Evolutionary conservation across 2,329 filamentous ascomycete genomes (phyloP), one percentile per base, ranked within the genome.

Genomic region (Blastomyces silverae): DNA sequence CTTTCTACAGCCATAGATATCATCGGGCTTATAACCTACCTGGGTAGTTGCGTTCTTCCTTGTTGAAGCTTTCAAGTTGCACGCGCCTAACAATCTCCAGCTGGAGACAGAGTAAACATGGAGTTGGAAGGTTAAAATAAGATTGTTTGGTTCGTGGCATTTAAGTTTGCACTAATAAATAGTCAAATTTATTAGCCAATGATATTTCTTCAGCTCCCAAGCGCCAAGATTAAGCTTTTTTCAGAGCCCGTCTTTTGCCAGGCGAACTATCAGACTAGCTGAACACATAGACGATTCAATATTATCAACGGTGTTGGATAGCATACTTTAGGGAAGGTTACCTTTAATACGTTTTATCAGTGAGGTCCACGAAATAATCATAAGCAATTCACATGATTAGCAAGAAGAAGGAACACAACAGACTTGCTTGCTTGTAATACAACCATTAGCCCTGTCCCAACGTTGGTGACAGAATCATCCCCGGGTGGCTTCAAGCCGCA

Each of bases 41-140:
- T n/a, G 4, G 50, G 13, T 10, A 53, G 25, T 25, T 53, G 28
- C 28, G 22, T 17, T 31, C 22, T 53, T 31, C 42, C 42, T 20
- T 46, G 42, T 20, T 20, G 42, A 46, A 20, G 15, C 15, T 46
- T 20, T 46, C 42, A 46, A 46, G 42, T 46, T 17, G 20, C 42
- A 46, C 42, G 17, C 15, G 25, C 5, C 25, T 31, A 11, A 31
- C 13, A 31, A 10, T 28, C 3, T 10, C 50, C 1, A 31, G 17
- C 11, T 11, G 4, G n/a, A n/a, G n/a, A n/a, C n/a, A n/a, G n/a
- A n/a, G n/a, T n/a, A n/a, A n/a, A n/a, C n/a, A n/a, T n/a, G n/a
- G n/a, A n/a, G n/a, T n/a, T n/a, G n/a, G n/a, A n/a, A n/a, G 28
- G 22, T 53, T 53, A 25, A 28, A 53, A 53, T 53, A 53, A 53